A percentile compares a stretch with the other conserved stretches of the same genome.
Conservation (phyloP, 2,329 filamentous ascomycete species). For the Clarireedia monteithiana region DNA sequence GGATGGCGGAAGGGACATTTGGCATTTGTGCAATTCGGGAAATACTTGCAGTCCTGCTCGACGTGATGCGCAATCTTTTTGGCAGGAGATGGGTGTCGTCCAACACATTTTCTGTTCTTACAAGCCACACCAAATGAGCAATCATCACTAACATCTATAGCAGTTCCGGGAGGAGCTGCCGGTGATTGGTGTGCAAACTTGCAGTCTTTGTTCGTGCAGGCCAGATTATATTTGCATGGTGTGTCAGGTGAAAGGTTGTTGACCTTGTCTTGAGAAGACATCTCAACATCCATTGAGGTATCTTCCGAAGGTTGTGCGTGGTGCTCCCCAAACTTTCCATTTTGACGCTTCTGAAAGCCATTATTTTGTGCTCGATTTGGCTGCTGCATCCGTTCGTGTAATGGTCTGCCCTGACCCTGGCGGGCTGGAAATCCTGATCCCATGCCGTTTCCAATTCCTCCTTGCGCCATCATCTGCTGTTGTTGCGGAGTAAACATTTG, state of each 20-base stretch:
- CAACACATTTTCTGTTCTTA: slow-evolving; percentile 92
- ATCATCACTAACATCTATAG: slow-evolving; percentile 70
- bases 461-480: slow-evolving; percentile 13
- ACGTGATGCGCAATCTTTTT: slow-evolving; percentile 69
- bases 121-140: slow-evolving; percentile 86
- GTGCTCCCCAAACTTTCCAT: slow-evolving; percentile 15
- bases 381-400: slow-evolving; percentile 64
- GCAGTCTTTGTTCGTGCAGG: slow-evolving; percentile 84
- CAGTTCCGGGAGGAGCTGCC: slow-evolving; percentile 68
- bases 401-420: slow-evolving; percentile 43
- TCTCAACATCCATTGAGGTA: slow-evolving; percentile 52
- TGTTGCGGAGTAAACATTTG: slow-evolving; percentile 51
- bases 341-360: slow-evolving; percentile 16
- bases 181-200: slow-evolving; percentile 93
- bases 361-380: slow-evolving; percentile 18
- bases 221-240: slow-evolving; percentile 82
- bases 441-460: slow-evolving; percentile 39
- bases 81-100: slow-evolving; percentile 85
- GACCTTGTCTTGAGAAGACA: slow-evolving; percentile 44
- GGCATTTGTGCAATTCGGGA: slow-evolving; percentile 82
- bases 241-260: slow-evolving; percentile 52
- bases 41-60: slow-evolving; percentile 85
- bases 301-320: slow-evolving; percentile 14
- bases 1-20: slow-evolving; percentile 87
- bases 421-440: slow-evolving; percentile 34